A percentile compares a stretch with the other conserved stretches of the same genome.
phyloP scores from a whole-genome alignment of 345 rosid genomes.

The Gossypium raimondii region DNA sequence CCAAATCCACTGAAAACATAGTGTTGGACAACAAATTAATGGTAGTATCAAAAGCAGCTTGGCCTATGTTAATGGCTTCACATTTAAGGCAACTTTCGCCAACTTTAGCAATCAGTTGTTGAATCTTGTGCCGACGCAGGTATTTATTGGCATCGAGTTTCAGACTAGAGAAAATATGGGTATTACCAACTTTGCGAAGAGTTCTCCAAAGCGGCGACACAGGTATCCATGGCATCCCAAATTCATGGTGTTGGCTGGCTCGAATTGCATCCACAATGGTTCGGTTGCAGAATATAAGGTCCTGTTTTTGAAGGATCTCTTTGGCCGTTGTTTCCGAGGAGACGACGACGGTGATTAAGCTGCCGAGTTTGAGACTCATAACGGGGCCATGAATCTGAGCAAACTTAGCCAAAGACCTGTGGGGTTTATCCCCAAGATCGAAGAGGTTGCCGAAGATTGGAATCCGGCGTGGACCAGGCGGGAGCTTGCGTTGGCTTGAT shows the following conservation, averaged over 20 bases:
- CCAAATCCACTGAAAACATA: slow-evolving; percentile 43
- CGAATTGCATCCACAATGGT: slow-evolving; percentile 29
- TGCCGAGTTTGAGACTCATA: slow-evolving; percentile 40
- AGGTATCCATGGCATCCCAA: slow-evolving; percentile 36
- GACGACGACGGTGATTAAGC: slow-evolving; percentile 34
- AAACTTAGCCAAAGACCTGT: slow-evolving; percentile 32
- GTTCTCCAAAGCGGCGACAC: slow-evolving; percentile 38
- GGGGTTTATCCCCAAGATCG: slow-evolving; percentile 37
- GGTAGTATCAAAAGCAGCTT: slow-evolving; percentile 31
- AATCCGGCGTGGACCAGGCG: slow-evolving; percentile 36
- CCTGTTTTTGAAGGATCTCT: slow-evolving; percentile 42
- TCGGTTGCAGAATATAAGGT: slow-evolving; percentile 31
- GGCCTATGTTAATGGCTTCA: slow-evolving; percentile 36
- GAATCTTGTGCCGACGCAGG: slow-evolving; percentile 28
- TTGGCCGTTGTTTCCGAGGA: slow-evolving; percentile 35
- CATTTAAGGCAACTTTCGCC: slow-evolving; percentile 21
- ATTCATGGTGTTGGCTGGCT: slow-evolving; percentile 31
- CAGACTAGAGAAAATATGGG: slow-evolving; percentile 31
- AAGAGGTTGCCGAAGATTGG: slow-evolving; percentile 44
- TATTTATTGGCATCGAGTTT: slow-evolving; percentile 32
- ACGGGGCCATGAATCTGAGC: slow-evolving; percentile 39
- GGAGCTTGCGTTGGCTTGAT: slow-evolving; percentile 12
- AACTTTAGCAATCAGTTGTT: slow-evolving; percentile 25
- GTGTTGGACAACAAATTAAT: slow-evolving; percentile 40
- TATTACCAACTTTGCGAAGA: slow-evolving; percentile 33